Evolutionary conservation across 495 filamentous ascomycete species (phyloP).

Genomic region (Neurospora sp.): DNA sequence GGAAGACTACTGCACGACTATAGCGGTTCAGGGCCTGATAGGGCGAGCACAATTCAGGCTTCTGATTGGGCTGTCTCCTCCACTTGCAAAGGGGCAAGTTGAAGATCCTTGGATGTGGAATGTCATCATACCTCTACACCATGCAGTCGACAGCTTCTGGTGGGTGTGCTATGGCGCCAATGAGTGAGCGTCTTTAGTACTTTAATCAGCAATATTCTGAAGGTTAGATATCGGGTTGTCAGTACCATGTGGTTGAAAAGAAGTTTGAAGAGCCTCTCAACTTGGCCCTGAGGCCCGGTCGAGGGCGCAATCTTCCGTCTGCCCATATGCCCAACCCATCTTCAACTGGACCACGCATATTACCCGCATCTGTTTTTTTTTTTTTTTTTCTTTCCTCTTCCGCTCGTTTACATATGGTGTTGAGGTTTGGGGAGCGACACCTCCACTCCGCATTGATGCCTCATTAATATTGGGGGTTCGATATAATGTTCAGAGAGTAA

Average conservation of each 20-base stretch:
- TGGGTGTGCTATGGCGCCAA: neutral
- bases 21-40: neutral
- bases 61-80: neutral
- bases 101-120: neutral
- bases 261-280: neutral
- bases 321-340: neutral
- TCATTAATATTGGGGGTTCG: neutral
- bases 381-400: neutral
- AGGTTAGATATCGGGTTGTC: neutral
- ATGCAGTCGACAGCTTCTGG: neutral
- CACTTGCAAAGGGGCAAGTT: neutral
- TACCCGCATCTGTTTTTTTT: neutral
- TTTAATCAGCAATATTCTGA: neutral
- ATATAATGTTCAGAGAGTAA: neutral
- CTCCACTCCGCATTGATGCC: neutral
- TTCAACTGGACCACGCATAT: neutral
- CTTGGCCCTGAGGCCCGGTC: neutral
- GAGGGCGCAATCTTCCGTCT: neutral
- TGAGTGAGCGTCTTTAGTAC: neutral
- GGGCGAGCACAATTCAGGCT: neutral
- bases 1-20: neutral
- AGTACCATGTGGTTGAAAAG: neutral
- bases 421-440: neutral
- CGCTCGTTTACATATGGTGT: neutral
- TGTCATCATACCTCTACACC: neutral